Evolutionary conservation across 2,329 filamentous ascomycete species (phyloP).

Genomic region (Fusarium napiforme): DNA sequence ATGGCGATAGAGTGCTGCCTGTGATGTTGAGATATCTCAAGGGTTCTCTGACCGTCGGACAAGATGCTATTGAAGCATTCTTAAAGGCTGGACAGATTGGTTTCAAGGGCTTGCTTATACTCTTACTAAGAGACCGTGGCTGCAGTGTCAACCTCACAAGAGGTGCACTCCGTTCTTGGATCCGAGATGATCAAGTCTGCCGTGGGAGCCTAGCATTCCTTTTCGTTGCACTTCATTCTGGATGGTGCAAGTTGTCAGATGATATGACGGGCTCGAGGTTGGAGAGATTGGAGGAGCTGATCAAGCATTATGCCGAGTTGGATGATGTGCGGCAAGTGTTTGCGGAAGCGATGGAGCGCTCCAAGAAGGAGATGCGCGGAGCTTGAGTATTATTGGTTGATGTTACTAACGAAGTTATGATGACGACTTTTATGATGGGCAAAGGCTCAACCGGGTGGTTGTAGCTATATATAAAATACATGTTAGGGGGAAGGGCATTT

Average conservation of each 20-base stretch:
- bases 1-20: constrained; percentile 23
- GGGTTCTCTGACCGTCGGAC: constrained; percentile 5
- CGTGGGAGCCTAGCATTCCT: constrained; percentile 25
- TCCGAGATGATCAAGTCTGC: constrained; percentile 17
- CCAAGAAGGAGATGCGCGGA: constrained; percentile 23
- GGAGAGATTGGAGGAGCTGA: constrained; percentile 16
- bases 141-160: constrained; percentile 20
- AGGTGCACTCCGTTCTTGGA: constrained; percentile 22
- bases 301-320: constrained; percentile 26
- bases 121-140: constrained; percentile 19
- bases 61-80: constrained; percentile 23
- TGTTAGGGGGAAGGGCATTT: not conserved
- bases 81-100: constrained; percentile 21
- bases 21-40: constrained; percentile 22
- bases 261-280: constrained; percentile 10
- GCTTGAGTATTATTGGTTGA: constrained; percentile 1
- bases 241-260: constrained; percentile 20
- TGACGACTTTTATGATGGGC: constrained; percentile 19
- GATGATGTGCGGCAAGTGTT: constrained; percentile 21
- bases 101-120: constrained; percentile 24
- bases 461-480: not conserved
- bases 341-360: constrained; percentile 25
- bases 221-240: constrained; percentile 23
- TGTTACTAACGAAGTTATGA: constrained; percentile 22
- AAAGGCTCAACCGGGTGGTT: constrained; percentile 2